Evolutionary conservation across 495 filamentous ascomycete genomes (phyloP).

Genomic region (Ascobolus immersus): DNA sequence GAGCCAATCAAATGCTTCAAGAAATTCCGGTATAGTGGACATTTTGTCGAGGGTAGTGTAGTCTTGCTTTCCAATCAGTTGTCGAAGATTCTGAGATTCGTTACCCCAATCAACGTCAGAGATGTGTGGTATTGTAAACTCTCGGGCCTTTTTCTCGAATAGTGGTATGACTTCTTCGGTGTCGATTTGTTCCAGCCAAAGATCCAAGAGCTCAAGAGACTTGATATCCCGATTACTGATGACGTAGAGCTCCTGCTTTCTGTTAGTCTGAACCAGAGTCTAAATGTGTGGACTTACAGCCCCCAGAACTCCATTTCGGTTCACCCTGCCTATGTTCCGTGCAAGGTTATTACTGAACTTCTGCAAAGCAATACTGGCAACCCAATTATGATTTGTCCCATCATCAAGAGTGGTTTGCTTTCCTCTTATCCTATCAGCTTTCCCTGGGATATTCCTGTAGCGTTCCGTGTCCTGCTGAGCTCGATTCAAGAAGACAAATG

Average conservation of each 20-base stretch:
- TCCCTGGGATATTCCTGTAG: constrained; percentile 16
- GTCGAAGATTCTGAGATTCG: constrained; percentile 12
- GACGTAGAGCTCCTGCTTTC: constrained; percentile 23
- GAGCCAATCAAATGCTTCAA: constrained; percentile 16
- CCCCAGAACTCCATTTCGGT: constrained; percentile 18
- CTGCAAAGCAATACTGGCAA: constrained; percentile 22
- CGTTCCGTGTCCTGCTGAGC: constrained; percentile 18
- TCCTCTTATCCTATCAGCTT: constrained; percentile 16
- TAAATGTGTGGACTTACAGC: constrained; percentile 15
- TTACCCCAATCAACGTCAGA: constrained; percentile 15
- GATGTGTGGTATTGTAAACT: constrained; percentile 19
- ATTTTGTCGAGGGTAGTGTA: constrained; percentile 12
- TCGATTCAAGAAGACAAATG: constrained; percentile 21
- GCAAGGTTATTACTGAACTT: constrained; percentile 22
- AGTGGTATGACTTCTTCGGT: constrained; percentile 21
- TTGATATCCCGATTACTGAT: constrained; percentile 26
- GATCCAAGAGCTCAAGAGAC: constrained; percentile 23
- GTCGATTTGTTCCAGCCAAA: constrained; percentile 24
- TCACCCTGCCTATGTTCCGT: constrained; percentile 21
- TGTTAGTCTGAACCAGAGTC: constrained; percentile 1
- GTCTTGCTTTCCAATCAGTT: constrained; percentile 15
- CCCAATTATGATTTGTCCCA: constrained; percentile 20
- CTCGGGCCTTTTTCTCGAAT: constrained; percentile 19
- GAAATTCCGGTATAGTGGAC: constrained; percentile 7
- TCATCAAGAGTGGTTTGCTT: constrained; percentile 20